Evolutionary conservation across 208 protist species (phyloP), one percentile per base, ranked within the genome.

Genomic region (Leishmania martiniquensis): DNA sequence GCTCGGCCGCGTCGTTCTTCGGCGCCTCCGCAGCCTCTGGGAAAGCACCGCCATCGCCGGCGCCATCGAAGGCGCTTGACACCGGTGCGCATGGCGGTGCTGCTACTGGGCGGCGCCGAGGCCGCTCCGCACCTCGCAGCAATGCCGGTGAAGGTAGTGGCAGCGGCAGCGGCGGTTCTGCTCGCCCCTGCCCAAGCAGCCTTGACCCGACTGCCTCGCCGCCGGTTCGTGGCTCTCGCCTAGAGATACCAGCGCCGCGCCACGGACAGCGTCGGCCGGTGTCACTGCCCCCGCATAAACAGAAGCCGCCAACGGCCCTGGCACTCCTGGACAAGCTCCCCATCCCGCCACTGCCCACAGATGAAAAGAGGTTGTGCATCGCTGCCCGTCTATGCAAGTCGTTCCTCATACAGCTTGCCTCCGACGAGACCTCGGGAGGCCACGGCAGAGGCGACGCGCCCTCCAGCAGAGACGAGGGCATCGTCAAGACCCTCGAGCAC

Each of bases 401-500:
- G 25, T 84, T 85, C 44, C 72, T 82, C 25, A 39, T 75, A 4
- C 75, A 78, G n/a, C 77, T 88, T 29, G 81, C 76, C 55, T 66
- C 74, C 22, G 25, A 77, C 3, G 37, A 49, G 2, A 67, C 74
- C 29, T 39, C 76, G 54, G 57, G 74, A 0, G 73, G 63, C 34
- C 45, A 42, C 39, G 66, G 69, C 55, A 17, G 72, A 52, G 54
- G 60, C n/a, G 59, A 47, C 49, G 66, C 81, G 49, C 22, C 65
- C 37, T 44, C 47, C n/a, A 72, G 67, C n/a, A 51, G 54, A 7
- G 82, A 86, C 20, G 82, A 86, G 57, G 80, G 72, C 49, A 78
- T 76, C 2, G 79, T 76, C 3, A 78, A 80, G 47, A 66, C 77
- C 59, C 65, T 93, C 62, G 87, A 92, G 29, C 76, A 83, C 9